A percentile compares a stretch with the other conserved stretches of the same genome.
These are phyloP conservation scores for Meripilus lineatus DNA, from an alignment of 1,284 basidiomycete genomes.

Conservation along the genomic window DNA sequence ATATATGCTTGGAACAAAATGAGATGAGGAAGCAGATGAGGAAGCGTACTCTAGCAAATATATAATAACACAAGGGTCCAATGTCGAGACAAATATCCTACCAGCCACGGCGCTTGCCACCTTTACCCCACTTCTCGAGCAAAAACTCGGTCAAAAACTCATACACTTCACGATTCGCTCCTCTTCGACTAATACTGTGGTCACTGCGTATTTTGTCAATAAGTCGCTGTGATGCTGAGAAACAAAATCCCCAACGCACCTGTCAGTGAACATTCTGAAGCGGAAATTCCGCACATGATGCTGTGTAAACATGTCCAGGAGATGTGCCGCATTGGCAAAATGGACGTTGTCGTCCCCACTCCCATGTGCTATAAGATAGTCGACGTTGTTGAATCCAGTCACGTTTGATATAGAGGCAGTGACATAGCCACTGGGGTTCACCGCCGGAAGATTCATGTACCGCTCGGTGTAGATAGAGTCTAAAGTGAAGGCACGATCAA, in stretches of 20 bases:
- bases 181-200: slow-evolving; percentile 69
- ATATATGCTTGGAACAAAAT: no score
- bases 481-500: slow-evolving; percentile 21
- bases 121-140: slow-evolving; percentile 88
- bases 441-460: slow-evolving; percentile 86
- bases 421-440: slow-evolving; percentile 81
- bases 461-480: slow-evolving; percentile 92
- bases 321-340: slow-evolving; percentile 83
- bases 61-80: no score
- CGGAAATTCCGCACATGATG: slow-evolving; percentile 73
- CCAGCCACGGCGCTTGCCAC: slow-evolving; percentile 60
- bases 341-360: slow-evolving; percentile 96
- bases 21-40: no score
- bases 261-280: slow-evolving; percentile 97
- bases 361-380: slow-evolving; percentile 88
- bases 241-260: slow-evolving; percentile 39
- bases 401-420: slow-evolving; percentile 84
- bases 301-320: slow-evolving; percentile 89
- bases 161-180: slow-evolving; percentile 80
- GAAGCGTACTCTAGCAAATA: no score
- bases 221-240: slow-evolving; percentile 1
- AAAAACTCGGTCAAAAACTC: slow-evolving; percentile 86
- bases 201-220: slow-evolving; percentile 46
- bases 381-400: slow-evolving; percentile 73
- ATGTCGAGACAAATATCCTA: no score